Evolutionary conservation across 805 yeast genomes (phyloP).

Genomic region (Metschnikowia bowlesiae): DNA sequence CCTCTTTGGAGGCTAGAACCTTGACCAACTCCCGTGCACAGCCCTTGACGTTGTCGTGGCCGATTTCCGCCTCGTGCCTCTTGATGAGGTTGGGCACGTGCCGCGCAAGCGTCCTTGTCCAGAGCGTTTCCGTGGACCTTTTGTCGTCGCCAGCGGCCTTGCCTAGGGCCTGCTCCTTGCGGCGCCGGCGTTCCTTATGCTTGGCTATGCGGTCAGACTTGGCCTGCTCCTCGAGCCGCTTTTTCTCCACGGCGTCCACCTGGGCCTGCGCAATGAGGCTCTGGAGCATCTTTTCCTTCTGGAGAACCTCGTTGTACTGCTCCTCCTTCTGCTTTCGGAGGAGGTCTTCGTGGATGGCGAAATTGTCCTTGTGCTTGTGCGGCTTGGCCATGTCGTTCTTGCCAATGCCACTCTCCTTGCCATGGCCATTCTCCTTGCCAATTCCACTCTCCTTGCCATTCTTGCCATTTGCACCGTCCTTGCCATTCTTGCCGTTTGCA

Average conservation of each 20-base stretch:
- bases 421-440: neutral
- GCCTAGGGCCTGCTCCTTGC: constrained; percentile 10
- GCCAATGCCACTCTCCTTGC: neutral
- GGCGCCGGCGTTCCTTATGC: constrained; percentile 18
- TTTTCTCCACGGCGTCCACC: constrained; percentile 27
- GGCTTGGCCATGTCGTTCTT: neutral
- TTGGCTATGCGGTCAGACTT: constrained; percentile 21
- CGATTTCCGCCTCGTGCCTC: constrained; percentile 60
- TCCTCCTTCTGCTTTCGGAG: constrained; percentile 29
- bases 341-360: constrained; percentile 34
- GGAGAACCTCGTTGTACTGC: constrained; percentile 29
- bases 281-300: constrained; percentile 33
- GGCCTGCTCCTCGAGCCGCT: constrained; percentile 21
- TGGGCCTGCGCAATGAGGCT: constrained; percentile 33
- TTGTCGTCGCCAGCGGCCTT: neutral
- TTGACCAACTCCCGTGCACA: constrained; percentile 78
- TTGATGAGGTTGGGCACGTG: constrained; percentile 76
- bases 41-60: constrained; percentile 66
- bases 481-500: neutral
- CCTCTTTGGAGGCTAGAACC: constrained; percentile 63
- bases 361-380: constrained; percentile 14
- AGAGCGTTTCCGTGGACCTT: constrained; percentile 23
- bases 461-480: neutral
- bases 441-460: neutral
- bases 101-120: constrained; percentile 58